Conservation (phyloP, 257 asterid species). For the Primulina huaijiensis region DNA sequence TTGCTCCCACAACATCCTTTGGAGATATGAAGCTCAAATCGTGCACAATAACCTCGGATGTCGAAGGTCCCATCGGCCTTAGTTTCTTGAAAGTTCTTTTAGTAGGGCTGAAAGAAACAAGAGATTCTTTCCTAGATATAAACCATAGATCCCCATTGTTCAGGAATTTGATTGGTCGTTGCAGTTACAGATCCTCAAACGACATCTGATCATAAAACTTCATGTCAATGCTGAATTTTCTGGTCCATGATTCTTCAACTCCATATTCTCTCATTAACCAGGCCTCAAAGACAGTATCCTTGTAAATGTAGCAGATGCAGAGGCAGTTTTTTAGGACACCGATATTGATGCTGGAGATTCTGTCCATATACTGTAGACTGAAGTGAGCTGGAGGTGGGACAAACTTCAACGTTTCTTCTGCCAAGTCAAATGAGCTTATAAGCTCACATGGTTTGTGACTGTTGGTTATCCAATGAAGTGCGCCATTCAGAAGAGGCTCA, state of each 20-base stretch:
- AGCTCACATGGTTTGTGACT: slow-evolving; percentile 38
- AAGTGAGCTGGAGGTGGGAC: slow-evolving; percentile 48
- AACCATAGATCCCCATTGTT: slow-evolving; percentile 54
- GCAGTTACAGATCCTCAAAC: slow-evolving; percentile 33
- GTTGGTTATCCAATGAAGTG: slow-evolving; percentile 45
- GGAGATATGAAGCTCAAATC: slow-evolving; percentile 46
- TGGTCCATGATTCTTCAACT: slow-evolving; percentile 46
- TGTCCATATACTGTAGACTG: slow-evolving; percentile 24
- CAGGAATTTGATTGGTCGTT: slow-evolving; percentile 41
- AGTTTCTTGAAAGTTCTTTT: slow-evolving; percentile 44
- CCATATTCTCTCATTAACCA: slow-evolving; percentile 59
- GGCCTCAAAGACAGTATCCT: slow-evolving; percentile 38
- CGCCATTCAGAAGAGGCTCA: slow-evolving; percentile 42
- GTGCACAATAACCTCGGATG: slow-evolving; percentile 26
- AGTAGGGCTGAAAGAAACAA: slow-evolving; percentile 44
- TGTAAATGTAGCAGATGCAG: slow-evolving; percentile 44
- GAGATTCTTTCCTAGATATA: slow-evolving; percentile 29
- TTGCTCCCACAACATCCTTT: slow-evolving; percentile 31
- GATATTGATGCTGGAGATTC: slow-evolving; percentile 37
- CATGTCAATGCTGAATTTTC: slow-evolving; percentile 44
- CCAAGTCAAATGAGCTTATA: slow-evolving; percentile 43
- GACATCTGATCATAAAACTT: slow-evolving; percentile 38
- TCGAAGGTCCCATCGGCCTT: slow-evolving; percentile 27
- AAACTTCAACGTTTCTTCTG: slow-evolving; percentile 32
- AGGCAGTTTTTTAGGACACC: slow-evolving; percentile 44